Conservation (phyloP, 805 yeast species). For the Tetrapisispora taiwanensis region DNA sequence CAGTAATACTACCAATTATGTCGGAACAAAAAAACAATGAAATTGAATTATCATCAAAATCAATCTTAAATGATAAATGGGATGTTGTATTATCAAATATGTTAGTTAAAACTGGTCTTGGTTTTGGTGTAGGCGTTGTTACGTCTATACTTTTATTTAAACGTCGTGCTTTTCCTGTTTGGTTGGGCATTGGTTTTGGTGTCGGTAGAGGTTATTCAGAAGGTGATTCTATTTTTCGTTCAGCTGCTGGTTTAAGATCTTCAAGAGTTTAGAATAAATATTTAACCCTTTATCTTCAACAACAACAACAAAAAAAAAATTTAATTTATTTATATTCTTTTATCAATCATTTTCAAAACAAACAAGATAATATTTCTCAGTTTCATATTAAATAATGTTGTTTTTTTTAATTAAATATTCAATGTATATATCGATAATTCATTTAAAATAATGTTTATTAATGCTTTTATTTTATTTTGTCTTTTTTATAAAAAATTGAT, state of each 20-base stretch:
- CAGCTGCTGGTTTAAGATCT: constrained; percentile 65
- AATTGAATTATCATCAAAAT: constrained; percentile 23
- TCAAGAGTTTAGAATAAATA: constrained; percentile 44
- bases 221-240: constrained; percentile 94
- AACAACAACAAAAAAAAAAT: neutral
- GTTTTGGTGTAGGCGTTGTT: constrained; percentile 92
- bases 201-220: constrained; percentile 96
- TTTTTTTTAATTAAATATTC: neutral
- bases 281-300: neutral
- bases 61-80: constrained; percentile 70
- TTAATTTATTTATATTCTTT: too few species aligned
- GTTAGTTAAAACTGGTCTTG: constrained; percentile 88
- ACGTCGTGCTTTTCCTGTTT: constrained; percentile 95
- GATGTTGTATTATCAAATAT: constrained; percentile 92
- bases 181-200: constrained; percentile 96
- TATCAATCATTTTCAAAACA: too few species aligned
- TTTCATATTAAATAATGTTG: too few species aligned
- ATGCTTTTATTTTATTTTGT: too few species aligned
- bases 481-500: too few species aligned
- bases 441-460: neutral
- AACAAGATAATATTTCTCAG: too few species aligned
- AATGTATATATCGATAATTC: neutral
- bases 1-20: too few species aligned
- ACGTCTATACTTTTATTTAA: constrained; percentile 82
- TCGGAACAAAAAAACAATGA: neutral